Conservation (phyloP, 257 asterid species). For the Prunella vulgaris region DNA sequence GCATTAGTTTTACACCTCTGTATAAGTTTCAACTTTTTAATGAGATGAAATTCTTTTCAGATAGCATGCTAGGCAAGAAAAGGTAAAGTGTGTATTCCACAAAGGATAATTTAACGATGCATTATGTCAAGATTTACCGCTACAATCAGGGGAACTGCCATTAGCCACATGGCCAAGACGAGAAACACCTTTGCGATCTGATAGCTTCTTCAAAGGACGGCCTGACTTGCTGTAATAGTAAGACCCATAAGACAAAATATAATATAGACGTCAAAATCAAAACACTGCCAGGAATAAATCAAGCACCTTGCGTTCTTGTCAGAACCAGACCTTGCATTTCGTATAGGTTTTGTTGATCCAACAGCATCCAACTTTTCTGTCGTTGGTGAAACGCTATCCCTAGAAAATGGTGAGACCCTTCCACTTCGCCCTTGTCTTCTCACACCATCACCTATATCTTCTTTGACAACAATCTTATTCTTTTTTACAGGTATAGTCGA, state of each 20-base stretch:
- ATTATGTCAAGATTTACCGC: slow-evolving; percentile 40
- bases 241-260: slow-evolving; percentile 13
- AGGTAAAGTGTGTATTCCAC: slow-evolving; percentile 5
- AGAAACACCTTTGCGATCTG: slow-evolving; percentile 80
- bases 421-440: slow-evolving; percentile 90
- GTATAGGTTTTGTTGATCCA: slow-evolving; percentile 53
- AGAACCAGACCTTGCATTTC: slow-evolving; percentile 55
- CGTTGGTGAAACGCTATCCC: slow-evolving; percentile 65
- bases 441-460: slow-evolving; percentile 63
- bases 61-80: slow-evolving; percentile 4
- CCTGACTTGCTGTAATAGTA: slow-evolving; percentile 64
- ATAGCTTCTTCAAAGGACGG: slow-evolving; percentile 76
- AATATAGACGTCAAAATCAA: slow-evolving; percentile 12
- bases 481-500: slow-evolving; percentile 46
- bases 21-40: too few relatives aligned
- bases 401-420: slow-evolving; percentile 68
- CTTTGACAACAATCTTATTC: slow-evolving; percentile 58
- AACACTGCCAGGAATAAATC: slow-evolving; percentile 16
- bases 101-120: slow-evolving; percentile 1
- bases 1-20: too few relatives aligned
- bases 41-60: too few relatives aligned
- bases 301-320: slow-evolving; percentile 84
- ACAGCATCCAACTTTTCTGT: slow-evolving; percentile 58
- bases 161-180: slow-evolving; percentile 65
- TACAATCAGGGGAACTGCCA: slow-evolving; percentile 78